Evolutionary conservation across 768 basidiomycete species (phyloP).

Genomic region (Leucosporidium scottii): DNA sequence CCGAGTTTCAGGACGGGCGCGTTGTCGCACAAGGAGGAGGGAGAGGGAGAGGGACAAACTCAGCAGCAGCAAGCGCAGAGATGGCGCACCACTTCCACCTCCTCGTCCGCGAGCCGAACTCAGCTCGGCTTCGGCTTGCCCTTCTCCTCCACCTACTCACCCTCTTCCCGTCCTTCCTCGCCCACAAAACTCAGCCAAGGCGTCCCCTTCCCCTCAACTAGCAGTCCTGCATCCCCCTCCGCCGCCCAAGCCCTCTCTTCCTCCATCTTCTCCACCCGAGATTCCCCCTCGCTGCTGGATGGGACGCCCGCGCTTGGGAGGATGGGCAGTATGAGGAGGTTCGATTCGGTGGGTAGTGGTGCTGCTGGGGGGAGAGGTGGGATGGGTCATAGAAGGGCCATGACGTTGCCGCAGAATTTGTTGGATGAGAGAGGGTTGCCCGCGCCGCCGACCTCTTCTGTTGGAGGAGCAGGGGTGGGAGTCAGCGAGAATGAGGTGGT

Average conservation of each 20-base stretch:
- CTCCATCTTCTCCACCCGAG: slow-evolving; percentile 20
- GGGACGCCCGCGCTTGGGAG: too few relatives aligned
- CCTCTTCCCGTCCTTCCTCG: slow-evolving; percentile 4
- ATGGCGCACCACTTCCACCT: not conserved
- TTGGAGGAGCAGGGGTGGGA: too few relatives aligned
- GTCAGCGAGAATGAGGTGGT: slow-evolving; percentile 15
- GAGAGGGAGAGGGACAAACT: not conserved
- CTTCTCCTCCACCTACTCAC: not conserved
- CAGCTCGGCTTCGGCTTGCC: not conserved
- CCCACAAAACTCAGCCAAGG: slow-evolving; percentile 4
- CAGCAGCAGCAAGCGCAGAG: not conserved
- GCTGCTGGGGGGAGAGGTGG: not conserved
- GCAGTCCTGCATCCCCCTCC: slow-evolving; percentile 17
- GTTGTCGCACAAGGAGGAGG: not conserved
- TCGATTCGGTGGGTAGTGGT: too few relatives aligned
- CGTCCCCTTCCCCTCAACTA: not conserved
- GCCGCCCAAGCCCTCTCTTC: slow-evolving; percentile 28
- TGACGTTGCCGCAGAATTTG: slow-evolving; percentile 24
- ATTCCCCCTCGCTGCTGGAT: slow-evolving; percentile 22
- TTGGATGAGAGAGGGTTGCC: slow-evolving; percentile 12
- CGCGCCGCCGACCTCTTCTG: not conserved
- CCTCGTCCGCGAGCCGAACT: not conserved
- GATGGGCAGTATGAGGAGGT: too few relatives aligned
- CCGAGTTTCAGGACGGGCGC: slow-evolving; percentile 2
- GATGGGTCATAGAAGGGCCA: slow-evolving; percentile 17